Evolutionary conservation across 208 protist genomes (phyloP).

Genomic region (Acanthamoeba triangularis): DNA sequence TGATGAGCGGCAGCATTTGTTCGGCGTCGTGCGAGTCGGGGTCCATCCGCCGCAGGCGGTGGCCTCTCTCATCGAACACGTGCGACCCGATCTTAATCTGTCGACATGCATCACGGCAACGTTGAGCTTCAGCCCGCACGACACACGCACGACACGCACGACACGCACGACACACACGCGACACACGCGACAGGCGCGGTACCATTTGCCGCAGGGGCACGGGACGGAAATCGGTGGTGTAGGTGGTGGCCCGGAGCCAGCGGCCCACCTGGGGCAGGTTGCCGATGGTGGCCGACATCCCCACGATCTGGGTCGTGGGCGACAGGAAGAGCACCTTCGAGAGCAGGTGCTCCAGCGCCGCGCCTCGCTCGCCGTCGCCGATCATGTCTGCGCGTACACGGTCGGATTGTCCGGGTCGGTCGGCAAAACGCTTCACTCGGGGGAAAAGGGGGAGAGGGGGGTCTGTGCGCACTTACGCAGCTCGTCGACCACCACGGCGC

Average conservation of each 20-base stretch:
- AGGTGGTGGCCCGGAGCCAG: constrained; percentile 85
- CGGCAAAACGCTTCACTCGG: neutral
- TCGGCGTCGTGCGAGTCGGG: neutral
- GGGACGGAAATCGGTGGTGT: constrained; percentile 82
- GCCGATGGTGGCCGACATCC: constrained; percentile 89
- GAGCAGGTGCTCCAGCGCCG: constrained; percentile 89
- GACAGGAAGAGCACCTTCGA: constrained; percentile 86
- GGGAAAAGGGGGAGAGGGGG: neutral
- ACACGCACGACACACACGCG: neutral
- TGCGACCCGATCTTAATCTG: constrained; percentile 12
- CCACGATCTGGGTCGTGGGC: constrained; percentile 69
- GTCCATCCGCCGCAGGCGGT: neutral
- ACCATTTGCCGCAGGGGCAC: constrained; percentile 82
- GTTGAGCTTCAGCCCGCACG: too few species aligned
- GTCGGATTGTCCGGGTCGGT: neutral
- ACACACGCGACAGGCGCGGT: neutral
- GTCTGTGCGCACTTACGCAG: constrained; percentile 74
- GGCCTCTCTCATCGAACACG: neutral
- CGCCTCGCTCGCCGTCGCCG: constrained; percentile 88
- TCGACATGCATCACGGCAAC: too few species aligned
- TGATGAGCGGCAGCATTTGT: neutral
- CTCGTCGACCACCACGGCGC: constrained; percentile 92
- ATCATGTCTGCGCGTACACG: constrained; percentile 88
- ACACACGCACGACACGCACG: too few species aligned
- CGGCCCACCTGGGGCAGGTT: constrained; percentile 82